Evolutionary conservation across 2,329 filamentous ascomycete species (phyloP), one percentile per base, ranked within the genome.

Genomic region (Stenocarpella maydis): DNA sequence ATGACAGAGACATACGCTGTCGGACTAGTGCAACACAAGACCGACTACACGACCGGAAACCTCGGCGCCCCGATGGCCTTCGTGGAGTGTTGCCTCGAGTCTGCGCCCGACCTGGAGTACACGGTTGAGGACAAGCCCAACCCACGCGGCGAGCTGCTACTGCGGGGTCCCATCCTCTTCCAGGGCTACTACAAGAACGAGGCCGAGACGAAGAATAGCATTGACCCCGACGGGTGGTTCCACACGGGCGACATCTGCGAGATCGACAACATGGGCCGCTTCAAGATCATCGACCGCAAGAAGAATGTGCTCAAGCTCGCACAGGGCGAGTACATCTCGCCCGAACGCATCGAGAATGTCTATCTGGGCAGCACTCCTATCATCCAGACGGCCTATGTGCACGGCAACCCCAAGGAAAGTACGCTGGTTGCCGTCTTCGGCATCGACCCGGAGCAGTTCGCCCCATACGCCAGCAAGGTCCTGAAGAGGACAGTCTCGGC

Each of bases 271-370:
- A 81, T 92, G 77, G 96, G 96, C 72, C 93, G 95, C 71, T 91
- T 98, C 85, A 90, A 89, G 81, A 97, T 99, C 80, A 91, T 99
- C 76, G 96, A 99, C 81, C 94, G 96, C 76, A 91, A 94, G 82
- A 99, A 99, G 91, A 98, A 98, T 82, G 93, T 99, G n/a, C 89
- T 99, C 78, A 99, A 99, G 87, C 89, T 99, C 68, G 91, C 95
- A 0, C 96, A 99, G 81, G 96, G 96, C 79, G 96, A 99, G 83
- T 99, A 99, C 82, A 94, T 99, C 76, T 97, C 95, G 1, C 96
- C 96, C 17, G 96, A 99, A 83, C 93, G 95, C 69, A 93, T 99
- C 77, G 96, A 99, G 85, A 98, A 97, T 79, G 92, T 97, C 43
- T 97, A 95, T 80, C 85, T 97, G 72, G 93, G 92, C 72, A 94